These are phyloP conservation scores for Nannochloris sp. DNA, from an alignment of 139 green algal genomes.

Conservation along the genomic window DNA sequence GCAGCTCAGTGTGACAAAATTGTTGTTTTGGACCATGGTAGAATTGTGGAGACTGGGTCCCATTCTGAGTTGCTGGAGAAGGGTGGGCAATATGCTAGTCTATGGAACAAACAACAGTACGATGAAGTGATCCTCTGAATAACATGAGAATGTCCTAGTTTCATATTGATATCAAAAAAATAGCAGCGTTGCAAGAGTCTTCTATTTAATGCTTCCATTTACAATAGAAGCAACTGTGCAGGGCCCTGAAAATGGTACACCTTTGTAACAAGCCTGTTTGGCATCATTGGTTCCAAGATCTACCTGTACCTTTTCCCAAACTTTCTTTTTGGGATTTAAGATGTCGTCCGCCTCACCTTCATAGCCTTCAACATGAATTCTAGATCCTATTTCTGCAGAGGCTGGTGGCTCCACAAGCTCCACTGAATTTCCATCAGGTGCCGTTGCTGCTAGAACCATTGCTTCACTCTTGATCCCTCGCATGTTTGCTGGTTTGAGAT, in stretches of 20 bases:
- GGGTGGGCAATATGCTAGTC: constrained; percentile 58
- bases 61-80: constrained; percentile 63
- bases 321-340: constrained; percentile 86
- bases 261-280: constrained; percentile 62
- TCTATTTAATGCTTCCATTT: constrained; percentile 45
- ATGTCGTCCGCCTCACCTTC: constrained; percentile 62
- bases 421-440: constrained; percentile 50
- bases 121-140: neutral
- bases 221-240: constrained; percentile 44
- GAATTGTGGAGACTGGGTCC: constrained; percentile 67
- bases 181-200: neutral
- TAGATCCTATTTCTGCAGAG: constrained; percentile 55
- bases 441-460: constrained; percentile 84
- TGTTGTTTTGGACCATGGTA: constrained; percentile 73
- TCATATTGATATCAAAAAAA: too few species aligned
- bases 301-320: constrained; percentile 55
- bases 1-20: constrained; percentile 83
- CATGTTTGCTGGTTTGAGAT: constrained; percentile 93
- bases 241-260: constrained; percentile 46
- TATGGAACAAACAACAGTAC: constrained; percentile 44
- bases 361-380: constrained; percentile 60
- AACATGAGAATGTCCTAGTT: too few species aligned
- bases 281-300: constrained; percentile 50
- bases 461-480: constrained; percentile 69
- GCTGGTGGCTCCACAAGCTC: constrained; percentile 79